Conservation (phyloP, 345 rosid species). For the Leavenworthia alabamica region DNA sequence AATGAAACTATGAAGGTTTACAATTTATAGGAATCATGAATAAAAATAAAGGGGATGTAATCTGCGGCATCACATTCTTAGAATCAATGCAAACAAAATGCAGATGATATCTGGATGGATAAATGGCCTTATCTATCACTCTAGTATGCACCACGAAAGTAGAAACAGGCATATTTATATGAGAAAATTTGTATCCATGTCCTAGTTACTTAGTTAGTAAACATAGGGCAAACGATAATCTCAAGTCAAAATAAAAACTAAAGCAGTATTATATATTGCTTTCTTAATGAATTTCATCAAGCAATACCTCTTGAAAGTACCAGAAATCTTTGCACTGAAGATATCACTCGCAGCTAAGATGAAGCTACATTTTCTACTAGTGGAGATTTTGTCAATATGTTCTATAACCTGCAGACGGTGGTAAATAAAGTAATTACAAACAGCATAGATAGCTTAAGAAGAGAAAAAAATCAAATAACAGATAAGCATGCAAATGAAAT, state of each 20-base stretch:
- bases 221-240: background rate
- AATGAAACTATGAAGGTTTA: slow-evolving; percentile 5
- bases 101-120: background rate
- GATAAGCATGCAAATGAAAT: slow-evolving; percentile 12
- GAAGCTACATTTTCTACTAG: slow-evolving; percentile 68
- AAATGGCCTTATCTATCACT: slow-evolving; percentile 1
- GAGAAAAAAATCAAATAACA: background rate
- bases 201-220: slow-evolving; percentile 1
- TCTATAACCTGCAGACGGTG: slow-evolving; percentile 46
- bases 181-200: background rate
- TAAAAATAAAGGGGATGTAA: background rate
- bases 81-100: background rate
- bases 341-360: slow-evolving; percentile 71
- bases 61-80: background rate
- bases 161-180: background rate
- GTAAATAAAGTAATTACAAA: background rate
- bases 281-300: slow-evolving; percentile 10
- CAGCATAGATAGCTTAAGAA: slow-evolving; percentile 7
- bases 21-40: background rate
- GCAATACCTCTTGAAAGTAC: slow-evolving; percentile 87
- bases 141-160: background rate
- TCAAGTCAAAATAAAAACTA: background rate
- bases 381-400: slow-evolving; percentile 68
- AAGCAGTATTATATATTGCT: background rate
- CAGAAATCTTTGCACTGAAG: slow-evolving; percentile 87